These are phyloP conservation scores for Gnaphalium uliginosum DNA, from an alignment of 129 eudicot genomes.

Conservation along the genomic window DNA sequence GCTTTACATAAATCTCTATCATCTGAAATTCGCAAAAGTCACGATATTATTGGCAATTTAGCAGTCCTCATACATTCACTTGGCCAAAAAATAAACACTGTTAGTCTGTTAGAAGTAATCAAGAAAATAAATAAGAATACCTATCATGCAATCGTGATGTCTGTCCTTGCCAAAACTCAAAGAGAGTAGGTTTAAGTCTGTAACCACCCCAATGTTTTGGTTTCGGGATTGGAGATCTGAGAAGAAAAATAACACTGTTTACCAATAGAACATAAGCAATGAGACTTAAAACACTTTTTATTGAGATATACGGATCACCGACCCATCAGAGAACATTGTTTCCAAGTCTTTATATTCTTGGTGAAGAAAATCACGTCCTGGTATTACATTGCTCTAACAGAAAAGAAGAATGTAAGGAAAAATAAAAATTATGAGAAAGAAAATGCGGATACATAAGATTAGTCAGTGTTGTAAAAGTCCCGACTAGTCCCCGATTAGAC, in stretches of 20 bases:
- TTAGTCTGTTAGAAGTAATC: not conserved
- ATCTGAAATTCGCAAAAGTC: not conserved
- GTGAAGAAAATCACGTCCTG: constrained; percentile 77
- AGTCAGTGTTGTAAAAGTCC: no score
- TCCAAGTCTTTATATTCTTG: constrained; percentile 67
- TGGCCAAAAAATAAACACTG: not conserved
- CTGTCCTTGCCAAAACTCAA: constrained; percentile 99
- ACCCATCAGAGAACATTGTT: constrained; percentile 78
- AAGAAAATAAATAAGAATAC: constrained; percentile 35
- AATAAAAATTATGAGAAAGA: not conserved
- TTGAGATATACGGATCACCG: constrained; percentile 34
- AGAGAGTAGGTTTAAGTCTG: constrained; percentile 73
- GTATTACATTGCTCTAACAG: constrained; percentile 79
- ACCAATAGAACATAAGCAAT: constrained; percentile 4
- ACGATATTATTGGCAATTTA: not conserved
- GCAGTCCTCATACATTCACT: not conserved
- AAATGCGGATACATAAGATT: not conserved
- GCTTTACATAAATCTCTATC: not conserved
- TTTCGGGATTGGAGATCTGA: constrained; percentile 80
- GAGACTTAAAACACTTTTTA: constrained; percentile 5
- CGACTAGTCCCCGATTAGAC: no score
- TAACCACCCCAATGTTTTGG: constrained; percentile 96
- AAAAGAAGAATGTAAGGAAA: constrained; percentile 9
- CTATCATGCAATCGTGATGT: constrained; percentile 89
- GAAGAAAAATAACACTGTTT: constrained; percentile 12